A percentile compares a stretch with the other conserved stretches of the same genome.
Conservation (phyloP, 2,329 filamentous ascomycete genomes). For the Xylariaceae sp. region DNA sequence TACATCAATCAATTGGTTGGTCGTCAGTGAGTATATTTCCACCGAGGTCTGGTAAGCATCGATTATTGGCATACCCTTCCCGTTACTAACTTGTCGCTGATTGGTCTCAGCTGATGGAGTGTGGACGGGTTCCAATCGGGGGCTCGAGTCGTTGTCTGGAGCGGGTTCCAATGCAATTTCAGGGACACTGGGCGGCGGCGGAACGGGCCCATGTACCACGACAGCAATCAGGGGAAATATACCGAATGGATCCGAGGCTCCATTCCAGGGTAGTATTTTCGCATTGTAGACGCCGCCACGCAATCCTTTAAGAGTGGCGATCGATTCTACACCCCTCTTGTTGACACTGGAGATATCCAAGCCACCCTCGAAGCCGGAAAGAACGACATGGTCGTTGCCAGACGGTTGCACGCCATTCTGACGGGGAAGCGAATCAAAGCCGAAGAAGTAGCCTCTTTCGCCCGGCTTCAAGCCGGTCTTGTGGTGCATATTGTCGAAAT, state of each 20-base stretch:
- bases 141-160: slow-evolving; percentile 37
- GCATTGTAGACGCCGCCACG: slow-evolving; percentile 75
- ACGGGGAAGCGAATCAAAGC: slow-evolving; percentile 67
- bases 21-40: slow-evolving; percentile 79
- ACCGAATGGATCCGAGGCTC: slow-evolving; percentile 47
- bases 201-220: slow-evolving; percentile 70
- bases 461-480: slow-evolving; percentile 55
- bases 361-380: slow-evolving; percentile 76
- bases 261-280: slow-evolving; percentile 71
- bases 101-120: slow-evolving; percentile 39
- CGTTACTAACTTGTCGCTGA: slow-evolving; percentile 35
- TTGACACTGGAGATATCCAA: slow-evolving; percentile 70
- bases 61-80: slow-evolving; percentile 37
- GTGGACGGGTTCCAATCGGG: slow-evolving; percentile 39
- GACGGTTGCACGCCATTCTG: slow-evolving; percentile 33
- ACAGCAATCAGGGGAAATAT: slow-evolving; percentile 72
- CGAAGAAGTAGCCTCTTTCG: slow-evolving; percentile 70
- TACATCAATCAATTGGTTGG: slow-evolving; percentile 64
- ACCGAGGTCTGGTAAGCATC: slow-evolving; percentile 79
- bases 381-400: slow-evolving; percentile 57
- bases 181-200: slow-evolving; percentile 43
- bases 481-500: slow-evolving; percentile 46
- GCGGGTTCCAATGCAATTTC: slow-evolving; percentile 35
- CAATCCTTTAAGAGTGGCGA: slow-evolving; percentile 69
- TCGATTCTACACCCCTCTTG: slow-evolving; percentile 63